These are phyloP conservation scores for Solanum tarapatanum DNA, from an alignment of 257 asterid species.

Conservation along the genomic window DNA sequence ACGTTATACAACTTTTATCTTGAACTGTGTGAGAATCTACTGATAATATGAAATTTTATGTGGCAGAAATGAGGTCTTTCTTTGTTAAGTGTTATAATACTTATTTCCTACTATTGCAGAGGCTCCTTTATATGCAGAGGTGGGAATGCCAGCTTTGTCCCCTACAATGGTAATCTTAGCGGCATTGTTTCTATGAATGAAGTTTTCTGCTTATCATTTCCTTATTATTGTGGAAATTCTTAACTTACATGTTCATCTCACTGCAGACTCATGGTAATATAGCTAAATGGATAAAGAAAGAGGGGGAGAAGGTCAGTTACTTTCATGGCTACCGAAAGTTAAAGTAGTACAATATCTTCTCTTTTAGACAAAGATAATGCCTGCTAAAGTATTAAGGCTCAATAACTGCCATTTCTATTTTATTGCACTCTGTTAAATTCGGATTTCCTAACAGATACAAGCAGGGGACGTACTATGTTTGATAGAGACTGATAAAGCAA, in stretches of 20 bases:
- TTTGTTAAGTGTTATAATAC: not conserved
- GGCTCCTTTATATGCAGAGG: conserved; percentile 45
- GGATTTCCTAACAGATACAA: conserved; percentile 54
- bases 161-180: conserved; percentile 84
- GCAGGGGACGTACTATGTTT: conserved; percentile 93
- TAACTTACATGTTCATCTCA: conserved; percentile 15
- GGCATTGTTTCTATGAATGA: not conserved
- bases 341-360: not conserved
- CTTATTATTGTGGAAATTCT: not conserved
- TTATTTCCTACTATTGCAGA: conserved; percentile 40
- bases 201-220: not conserved
- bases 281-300: conserved; percentile 84
- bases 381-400: not conserved
- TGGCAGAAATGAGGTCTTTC: not conserved
- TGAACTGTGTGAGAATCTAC: not conserved
- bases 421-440: conserved; percentile 1
- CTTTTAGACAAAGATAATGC: not conserved
- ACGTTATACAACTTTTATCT: not conserved
- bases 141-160: conserved; percentile 96
- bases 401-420: not conserved
- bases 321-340: not conserved
- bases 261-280: conserved; percentile 92
- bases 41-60: not conserved
- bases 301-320: conserved; percentile 90
- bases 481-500: conserved; percentile 98